Percentiles rank a stretch among this genome's conserved stretches.
These are phyloP conservation scores for Colletotrichum shisoi DNA, from an alignment of 2,329 filamentous ascomycete species.

Conservation along the genomic window DNA sequence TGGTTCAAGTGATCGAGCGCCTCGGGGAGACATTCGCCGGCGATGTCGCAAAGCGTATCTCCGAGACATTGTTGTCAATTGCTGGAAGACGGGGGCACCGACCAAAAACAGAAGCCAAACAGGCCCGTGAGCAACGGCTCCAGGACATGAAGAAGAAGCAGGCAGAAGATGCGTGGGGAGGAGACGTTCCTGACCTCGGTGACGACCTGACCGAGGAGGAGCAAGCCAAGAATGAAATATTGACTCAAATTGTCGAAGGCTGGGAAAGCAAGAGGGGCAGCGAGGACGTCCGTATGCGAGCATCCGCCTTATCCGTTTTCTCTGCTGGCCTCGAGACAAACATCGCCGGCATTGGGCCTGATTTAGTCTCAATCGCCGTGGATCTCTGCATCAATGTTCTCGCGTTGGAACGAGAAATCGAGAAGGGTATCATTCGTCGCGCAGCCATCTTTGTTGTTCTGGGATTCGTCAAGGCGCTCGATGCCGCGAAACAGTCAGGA, in stretches of 20 bases:
- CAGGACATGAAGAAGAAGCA: conserved; percentile 59
- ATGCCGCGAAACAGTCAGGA: conserved; percentile 58
- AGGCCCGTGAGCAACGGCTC: conserved; percentile 60
- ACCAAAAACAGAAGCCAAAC: conserved; percentile 65
- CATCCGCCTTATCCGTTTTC: conserved; percentile 74
- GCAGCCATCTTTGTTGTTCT: conserved; percentile 71
- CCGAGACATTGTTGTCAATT: conserved; percentile 67
- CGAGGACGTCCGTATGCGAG: conserved; percentile 65
- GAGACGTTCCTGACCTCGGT: conserved; percentile 58
- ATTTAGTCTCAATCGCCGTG: conserved; percentile 63
- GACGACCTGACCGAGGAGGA: conserved; percentile 57
- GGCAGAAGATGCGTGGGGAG: conserved; percentile 64
- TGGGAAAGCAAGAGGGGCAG: conserved; percentile 40
- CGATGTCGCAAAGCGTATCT: conserved; percentile 60
- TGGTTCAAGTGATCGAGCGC: conserved; percentile 70
- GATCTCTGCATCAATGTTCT: conserved; percentile 71
- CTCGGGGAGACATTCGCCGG: conserved; percentile 65
- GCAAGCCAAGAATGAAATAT: conserved; percentile 57
- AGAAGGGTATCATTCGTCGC: conserved; percentile 71
- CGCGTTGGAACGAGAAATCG: conserved; percentile 65
- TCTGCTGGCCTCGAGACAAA: conserved; percentile 67
- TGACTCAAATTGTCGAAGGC: conserved; percentile 46
- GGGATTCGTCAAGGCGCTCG: conserved; percentile 67
- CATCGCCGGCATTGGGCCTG: conserved; percentile 62
- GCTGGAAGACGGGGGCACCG: conserved; percentile 70